Conservation (phyloP, 768 basidiomycete species). For the Pseudohyphozyma bogoriensis region DNA sequence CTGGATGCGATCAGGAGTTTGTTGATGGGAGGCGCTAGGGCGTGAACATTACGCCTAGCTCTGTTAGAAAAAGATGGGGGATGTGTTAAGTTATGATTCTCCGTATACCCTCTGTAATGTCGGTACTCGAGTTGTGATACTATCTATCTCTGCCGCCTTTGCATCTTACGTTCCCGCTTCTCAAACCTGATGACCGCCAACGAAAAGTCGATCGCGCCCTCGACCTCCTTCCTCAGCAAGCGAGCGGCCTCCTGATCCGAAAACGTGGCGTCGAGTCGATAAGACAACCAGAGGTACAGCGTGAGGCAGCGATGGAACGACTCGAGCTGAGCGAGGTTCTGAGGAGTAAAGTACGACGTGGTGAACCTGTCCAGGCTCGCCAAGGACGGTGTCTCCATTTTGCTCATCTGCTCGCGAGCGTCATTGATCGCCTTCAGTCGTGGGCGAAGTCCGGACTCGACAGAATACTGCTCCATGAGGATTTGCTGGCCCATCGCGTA, state of each 20-base stretch:
- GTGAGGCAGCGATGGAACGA: slow-evolving; percentile 63
- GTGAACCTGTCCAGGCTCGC: background rate
- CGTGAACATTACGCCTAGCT: no score
- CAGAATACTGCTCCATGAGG: slow-evolving; percentile 41
- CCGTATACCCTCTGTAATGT: background rate
- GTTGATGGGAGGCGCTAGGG: no score
- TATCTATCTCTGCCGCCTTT: background rate
- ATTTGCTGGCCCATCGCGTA: slow-evolving; percentile 45
- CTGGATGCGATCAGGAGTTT: background rate
- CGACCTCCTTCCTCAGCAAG: slow-evolving; percentile 52
- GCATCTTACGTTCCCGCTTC: slow-evolving; percentile 3
- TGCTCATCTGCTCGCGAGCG: background rate
- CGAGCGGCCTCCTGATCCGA: slow-evolving; percentile 47
- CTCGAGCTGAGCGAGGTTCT: slow-evolving; percentile 47
- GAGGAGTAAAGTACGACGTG: slow-evolving; percentile 7
- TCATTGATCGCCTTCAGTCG: slow-evolving; percentile 41
- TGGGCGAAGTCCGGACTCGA: slow-evolving; percentile 40
- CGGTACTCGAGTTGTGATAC: background rate
- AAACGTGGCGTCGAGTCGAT: slow-evolving; percentile 60
- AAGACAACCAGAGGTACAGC: slow-evolving; percentile 74
- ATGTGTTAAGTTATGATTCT: background rate
- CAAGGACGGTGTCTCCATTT: background rate
- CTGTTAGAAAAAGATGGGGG: background rate
- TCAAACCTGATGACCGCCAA: slow-evolving; percentile 32
- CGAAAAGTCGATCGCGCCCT: slow-evolving; percentile 57